Conservation (phyloP, 2,329 filamentous ascomycete species). For the Pseudogymnoascus sp. region DNA sequence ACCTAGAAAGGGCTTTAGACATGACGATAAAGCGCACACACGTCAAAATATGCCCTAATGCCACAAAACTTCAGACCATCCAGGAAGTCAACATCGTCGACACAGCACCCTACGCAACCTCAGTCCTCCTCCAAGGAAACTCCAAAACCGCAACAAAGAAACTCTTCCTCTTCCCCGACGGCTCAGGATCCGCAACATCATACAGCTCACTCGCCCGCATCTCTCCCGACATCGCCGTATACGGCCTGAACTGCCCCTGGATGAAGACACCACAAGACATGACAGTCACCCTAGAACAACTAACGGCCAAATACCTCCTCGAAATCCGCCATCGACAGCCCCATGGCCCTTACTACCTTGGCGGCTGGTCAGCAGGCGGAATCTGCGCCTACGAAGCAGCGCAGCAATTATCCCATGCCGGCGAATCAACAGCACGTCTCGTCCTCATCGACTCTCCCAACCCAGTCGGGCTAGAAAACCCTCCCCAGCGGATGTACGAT, state of each 20-base stretch:
- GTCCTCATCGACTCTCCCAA: conserved; percentile 38
- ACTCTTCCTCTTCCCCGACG: conserved; percentile 40
- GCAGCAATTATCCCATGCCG: conserved; percentile 32
- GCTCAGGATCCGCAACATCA: conserved; percentile 36
- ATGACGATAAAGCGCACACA: not conserved
- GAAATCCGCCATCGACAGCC: conserved; percentile 42
- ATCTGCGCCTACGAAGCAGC: conserved; percentile 42
- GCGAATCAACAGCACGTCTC: conserved; percentile 33
- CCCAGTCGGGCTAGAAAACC: conserved; percentile 39
- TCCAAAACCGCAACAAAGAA: conserved; percentile 16
- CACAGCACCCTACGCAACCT: conserved; percentile 15
- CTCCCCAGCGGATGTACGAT: conserved; percentile 41
- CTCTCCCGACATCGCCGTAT: conserved; percentile 28
- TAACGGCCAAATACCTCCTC: conserved; percentile 33
- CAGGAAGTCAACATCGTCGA: not conserved
- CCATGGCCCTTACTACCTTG: conserved; percentile 40
- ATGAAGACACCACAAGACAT: conserved; percentile 27
- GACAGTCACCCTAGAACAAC: conserved; percentile 30
- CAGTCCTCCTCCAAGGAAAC: conserved; percentile 31
- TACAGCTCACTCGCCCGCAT: conserved; percentile 33
- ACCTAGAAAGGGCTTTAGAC: not conserved
- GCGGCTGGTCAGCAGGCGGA: conserved; percentile 48
- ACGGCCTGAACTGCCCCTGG: conserved; percentile 37
- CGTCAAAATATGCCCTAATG: not conserved
- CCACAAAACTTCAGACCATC: not conserved